Evolutionary conservation across 345 rosid genomes (phyloP).

Genomic region (Eutrema heterophyllum): DNA sequence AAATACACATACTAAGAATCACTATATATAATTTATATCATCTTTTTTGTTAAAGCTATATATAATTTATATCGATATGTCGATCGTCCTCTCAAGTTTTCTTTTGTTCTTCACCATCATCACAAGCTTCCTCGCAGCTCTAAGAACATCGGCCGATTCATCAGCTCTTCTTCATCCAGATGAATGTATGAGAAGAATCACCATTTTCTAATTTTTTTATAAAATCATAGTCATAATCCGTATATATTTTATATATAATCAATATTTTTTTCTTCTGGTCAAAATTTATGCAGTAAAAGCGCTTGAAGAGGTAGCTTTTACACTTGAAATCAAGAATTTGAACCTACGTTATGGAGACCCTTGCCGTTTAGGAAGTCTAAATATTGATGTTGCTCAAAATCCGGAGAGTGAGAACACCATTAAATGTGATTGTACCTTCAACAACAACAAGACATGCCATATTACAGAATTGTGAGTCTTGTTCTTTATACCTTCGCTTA

Average conservation of each 20-base stretch:
- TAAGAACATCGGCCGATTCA: background rate
- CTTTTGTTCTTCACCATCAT: background rate
- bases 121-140: background rate
- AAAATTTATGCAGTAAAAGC: background rate
- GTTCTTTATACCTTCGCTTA: background rate
- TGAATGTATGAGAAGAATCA: slow-evolving; percentile 3
- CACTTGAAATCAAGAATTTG: slow-evolving; percentile 9
- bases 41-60: no score
- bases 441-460: slow-evolving; percentile 6
- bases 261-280: no score
- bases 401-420: background rate
- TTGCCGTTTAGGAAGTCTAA: background rate
- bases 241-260: background rate
- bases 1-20: background rate
- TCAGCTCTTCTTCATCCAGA: slow-evolving; percentile 10
- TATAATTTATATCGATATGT: background rate
- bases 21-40: background rate
- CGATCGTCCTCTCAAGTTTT: background rate
- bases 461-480: slow-evolving; percentile 14
- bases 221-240: background rate
- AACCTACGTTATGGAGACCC: background rate
- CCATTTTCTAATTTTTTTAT: background rate
- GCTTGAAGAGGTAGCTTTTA: background rate
- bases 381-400: background rate
- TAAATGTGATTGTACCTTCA: background rate